A percentile compares a stretch with the other conserved stretches of the same genome.
These are phyloP conservation scores for Corylus heterophylla DNA, from an alignment of 306 rosid species.

Conservation along the genomic window DNA sequence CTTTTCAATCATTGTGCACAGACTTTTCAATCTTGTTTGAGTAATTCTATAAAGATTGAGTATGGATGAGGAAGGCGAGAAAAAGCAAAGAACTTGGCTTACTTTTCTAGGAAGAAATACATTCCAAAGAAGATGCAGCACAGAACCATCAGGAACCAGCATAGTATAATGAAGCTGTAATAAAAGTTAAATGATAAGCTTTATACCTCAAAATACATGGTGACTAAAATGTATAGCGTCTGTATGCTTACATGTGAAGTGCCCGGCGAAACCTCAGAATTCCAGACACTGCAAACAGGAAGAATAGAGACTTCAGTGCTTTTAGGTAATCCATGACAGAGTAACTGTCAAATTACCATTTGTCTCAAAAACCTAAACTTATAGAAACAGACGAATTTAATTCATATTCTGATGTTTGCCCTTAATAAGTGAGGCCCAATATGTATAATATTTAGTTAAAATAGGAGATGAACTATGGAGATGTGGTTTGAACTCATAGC, in stretches of 20 bases:
- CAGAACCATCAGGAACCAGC: slow-evolving; percentile 63
- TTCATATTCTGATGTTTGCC: too few relatives aligned
- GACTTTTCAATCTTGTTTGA: neutral
- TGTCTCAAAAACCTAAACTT: too few relatives aligned
- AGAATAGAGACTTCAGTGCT: slow-evolving; percentile 30
- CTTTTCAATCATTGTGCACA: neutral
- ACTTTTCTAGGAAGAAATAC: slow-evolving; percentile 64
- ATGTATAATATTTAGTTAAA: too few relatives aligned
- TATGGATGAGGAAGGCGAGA: neutral
- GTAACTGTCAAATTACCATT: neutral
- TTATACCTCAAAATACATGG: neutral
- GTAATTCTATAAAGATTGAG: neutral
- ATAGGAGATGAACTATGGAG: too few relatives aligned
- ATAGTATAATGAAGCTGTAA: slow-evolving; percentile 52
- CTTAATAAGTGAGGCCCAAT: too few relatives aligned
- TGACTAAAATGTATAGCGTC: slow-evolving; percentile 6
- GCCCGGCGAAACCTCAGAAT: slow-evolving; percentile 38
- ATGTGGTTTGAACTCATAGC: too few relatives aligned
- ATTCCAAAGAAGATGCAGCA: slow-evolving; percentile 72
- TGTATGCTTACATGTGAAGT: slow-evolving; percentile 51
- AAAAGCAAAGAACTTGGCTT: slow-evolving; percentile 24
- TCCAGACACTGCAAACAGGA: slow-evolving; percentile 50
- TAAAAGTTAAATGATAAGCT: slow-evolving; percentile 6
- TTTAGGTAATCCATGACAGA: neutral
- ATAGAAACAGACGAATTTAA: too few relatives aligned